Conservation (phyloP, 768 basidiomycete genomes). For the Clitopilus passeckerianus region DNA sequence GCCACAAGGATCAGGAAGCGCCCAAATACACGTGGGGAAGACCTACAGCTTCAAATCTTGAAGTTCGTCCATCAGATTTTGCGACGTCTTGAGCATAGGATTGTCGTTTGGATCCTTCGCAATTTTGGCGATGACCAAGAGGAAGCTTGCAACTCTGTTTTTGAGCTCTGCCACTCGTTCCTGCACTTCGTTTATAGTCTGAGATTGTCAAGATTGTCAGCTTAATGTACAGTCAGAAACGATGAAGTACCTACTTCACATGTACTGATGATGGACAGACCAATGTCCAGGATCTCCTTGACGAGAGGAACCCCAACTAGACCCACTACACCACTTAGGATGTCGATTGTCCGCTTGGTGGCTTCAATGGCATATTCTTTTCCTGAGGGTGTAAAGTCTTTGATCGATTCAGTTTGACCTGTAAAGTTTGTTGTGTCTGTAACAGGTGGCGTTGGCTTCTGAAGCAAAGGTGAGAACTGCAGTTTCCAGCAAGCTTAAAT, state of each 20-base stretch:
- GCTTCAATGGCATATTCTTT: neutral
- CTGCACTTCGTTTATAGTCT: neutral
- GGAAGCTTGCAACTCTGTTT: neutral
- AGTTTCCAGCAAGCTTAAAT: no score
- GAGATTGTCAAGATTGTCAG: neutral
- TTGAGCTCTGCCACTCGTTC: neutral
- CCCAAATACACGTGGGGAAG: neutral
- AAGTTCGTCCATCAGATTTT: no score
- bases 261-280: neutral
- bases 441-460: neutral
- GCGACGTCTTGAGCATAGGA: no score
- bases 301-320: neutral
- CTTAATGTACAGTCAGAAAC: neutral
- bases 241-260: neutral
- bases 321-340: neutral
- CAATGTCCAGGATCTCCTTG: neutral
- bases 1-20: neutral
- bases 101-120: no score
- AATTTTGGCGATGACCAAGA: no score
- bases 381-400: neutral
- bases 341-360: neutral
- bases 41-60: neutral
- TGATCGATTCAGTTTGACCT: neutral
- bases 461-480: no score
- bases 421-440: neutral